Percentiles rank a stretch among this genome's conserved stretches.
Evolutionary conservation across 2,329 filamentous ascomycete genomes (phyloP).

Genomic region (Botrytis pseudocinerea): DNA sequence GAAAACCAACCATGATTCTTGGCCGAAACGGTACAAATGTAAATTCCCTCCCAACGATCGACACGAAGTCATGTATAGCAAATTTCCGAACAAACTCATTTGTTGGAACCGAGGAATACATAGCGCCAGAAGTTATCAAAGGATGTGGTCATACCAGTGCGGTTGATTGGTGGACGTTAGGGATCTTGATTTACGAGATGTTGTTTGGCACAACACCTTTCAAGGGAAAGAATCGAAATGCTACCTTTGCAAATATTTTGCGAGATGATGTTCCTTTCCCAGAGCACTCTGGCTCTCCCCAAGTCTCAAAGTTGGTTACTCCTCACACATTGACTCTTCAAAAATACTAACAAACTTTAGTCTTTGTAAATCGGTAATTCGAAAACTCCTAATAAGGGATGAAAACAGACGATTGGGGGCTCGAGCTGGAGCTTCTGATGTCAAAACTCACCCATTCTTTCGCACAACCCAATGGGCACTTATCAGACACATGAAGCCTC

Average conservation of each 20-base stretch:
- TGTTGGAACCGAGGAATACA: conserved; percentile 98
- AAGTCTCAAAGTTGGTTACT: conserved; percentile 81
- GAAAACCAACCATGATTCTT: conserved; percentile 96
- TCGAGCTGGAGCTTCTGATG: conserved; percentile 91
- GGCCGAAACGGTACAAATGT: conserved; percentile 80
- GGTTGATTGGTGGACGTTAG: conserved; percentile 98
- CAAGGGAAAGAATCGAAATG: conserved; percentile 98
- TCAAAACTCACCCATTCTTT: conserved; percentile 96
- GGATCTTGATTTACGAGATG: conserved; percentile 98
- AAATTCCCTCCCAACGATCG: conserved; percentile 89
- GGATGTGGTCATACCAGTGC: conserved; percentile 97
- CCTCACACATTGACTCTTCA: not conserved
- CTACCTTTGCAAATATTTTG: conserved; percentile 96
- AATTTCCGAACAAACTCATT: conserved; percentile 99
- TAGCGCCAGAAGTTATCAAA: conserved; percentile 98
- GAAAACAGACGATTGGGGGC: conserved; percentile 91
- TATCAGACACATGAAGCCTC: conserved; percentile 95
- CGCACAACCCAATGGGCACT: conserved; percentile 94
- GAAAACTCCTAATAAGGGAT: conserved; percentile 97
- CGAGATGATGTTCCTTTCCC: conserved; percentile 95
- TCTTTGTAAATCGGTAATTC: conserved; percentile 92
- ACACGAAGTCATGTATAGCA: conserved; percentile 96
- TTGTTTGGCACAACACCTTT: conserved; percentile 97
- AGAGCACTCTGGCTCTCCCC: conserved; percentile 78
- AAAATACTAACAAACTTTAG: conserved; percentile 51